Percentiles rank a stretch among this genome's conserved stretches.
Conservation (phyloP, 805 yeast species). For the Danielia oregonensis region DNA sequence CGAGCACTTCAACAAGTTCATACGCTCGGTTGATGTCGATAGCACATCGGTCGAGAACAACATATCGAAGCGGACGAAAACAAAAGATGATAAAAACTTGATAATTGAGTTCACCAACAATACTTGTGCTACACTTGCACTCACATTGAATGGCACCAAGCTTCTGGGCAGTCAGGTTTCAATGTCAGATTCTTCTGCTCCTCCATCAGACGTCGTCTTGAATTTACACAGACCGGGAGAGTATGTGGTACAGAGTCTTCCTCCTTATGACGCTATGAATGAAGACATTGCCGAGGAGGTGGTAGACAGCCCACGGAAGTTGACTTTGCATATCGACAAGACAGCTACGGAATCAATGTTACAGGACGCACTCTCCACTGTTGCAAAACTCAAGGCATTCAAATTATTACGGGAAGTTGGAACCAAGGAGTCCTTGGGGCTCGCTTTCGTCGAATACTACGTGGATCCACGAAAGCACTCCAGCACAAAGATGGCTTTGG, state of each 20-base stretch:
- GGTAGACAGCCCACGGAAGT: slow-evolving; percentile 43
- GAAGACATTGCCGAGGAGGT: slow-evolving; percentile 26
- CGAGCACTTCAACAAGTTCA: slow-evolving; percentile 42
- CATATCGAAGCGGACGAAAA: slow-evolving; percentile 31
- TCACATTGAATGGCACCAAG: slow-evolving; percentile 37
- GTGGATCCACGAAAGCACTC: slow-evolving; percentile 15
- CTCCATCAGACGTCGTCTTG: slow-evolving; percentile 3
- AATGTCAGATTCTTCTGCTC: background rate
- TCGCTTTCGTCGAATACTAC: slow-evolving; percentile 50
- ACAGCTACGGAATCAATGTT: slow-evolving; percentile 43
- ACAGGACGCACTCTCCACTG: slow-evolving; percentile 35
- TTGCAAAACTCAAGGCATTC: slow-evolving; percentile 40
- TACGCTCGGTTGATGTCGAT: slow-evolving; percentile 42
- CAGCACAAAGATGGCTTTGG: slow-evolving; percentile 13
- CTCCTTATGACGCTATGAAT: slow-evolving; percentile 12
- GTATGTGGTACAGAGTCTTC: slow-evolving; percentile 28
- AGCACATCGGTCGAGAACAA: slow-evolving; percentile 29
- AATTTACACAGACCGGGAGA: slow-evolving; percentile 31
- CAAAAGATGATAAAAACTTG: slow-evolving; percentile 34
- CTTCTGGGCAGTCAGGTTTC: slow-evolving; percentile 16
- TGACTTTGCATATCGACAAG: slow-evolving; percentile 46
- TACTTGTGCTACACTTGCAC: slow-evolving; percentile 52
- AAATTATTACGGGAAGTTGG: slow-evolving; percentile 45
- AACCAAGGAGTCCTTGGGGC: slow-evolving; percentile 50
- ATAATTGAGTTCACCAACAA: slow-evolving; percentile 51